Evolutionary conservation across 495 filamentous ascomycete species (phyloP).

Genomic region (Talaromyces ruber): DNA sequence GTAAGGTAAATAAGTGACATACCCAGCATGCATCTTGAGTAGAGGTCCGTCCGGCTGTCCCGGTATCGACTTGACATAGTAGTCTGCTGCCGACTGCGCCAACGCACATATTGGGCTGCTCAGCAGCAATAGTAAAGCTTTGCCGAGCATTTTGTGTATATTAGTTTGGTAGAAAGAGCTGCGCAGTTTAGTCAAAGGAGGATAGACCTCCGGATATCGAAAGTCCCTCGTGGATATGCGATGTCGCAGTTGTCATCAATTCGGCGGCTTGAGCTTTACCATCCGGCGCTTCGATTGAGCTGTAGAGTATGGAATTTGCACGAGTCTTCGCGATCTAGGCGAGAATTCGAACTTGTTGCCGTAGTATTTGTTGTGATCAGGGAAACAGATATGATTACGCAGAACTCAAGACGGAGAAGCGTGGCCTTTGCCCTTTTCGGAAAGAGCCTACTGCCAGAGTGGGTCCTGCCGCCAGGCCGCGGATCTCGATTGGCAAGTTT

Average conservation of each 20-base stretch:
- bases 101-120: conserved; percentile 7
- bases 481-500: background rate
- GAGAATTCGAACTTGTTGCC: background rate
- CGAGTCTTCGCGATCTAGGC: background rate
- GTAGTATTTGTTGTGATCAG: background rate
- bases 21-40: conserved; percentile 98
- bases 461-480: background rate
- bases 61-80: conserved; percentile 77
- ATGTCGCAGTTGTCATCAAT: background rate
- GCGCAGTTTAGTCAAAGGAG: background rate
- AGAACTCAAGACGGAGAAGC: background rate
- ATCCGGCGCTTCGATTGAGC: background rate
- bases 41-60: conserved; percentile 75
- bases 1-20: conserved; percentile 22
- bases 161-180: background rate
- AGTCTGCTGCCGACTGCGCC: conserved; percentile 69
- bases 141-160: background rate
- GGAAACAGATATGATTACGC: background rate
- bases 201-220: background rate
- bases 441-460: background rate
- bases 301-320: background rate
- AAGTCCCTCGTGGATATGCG: background rate
- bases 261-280: no score
- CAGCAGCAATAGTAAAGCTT: background rate
- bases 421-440: background rate